Evolutionary conservation across 768 basidiomycete species (phyloP).

Genomic region (Trametes villosa): DNA sequence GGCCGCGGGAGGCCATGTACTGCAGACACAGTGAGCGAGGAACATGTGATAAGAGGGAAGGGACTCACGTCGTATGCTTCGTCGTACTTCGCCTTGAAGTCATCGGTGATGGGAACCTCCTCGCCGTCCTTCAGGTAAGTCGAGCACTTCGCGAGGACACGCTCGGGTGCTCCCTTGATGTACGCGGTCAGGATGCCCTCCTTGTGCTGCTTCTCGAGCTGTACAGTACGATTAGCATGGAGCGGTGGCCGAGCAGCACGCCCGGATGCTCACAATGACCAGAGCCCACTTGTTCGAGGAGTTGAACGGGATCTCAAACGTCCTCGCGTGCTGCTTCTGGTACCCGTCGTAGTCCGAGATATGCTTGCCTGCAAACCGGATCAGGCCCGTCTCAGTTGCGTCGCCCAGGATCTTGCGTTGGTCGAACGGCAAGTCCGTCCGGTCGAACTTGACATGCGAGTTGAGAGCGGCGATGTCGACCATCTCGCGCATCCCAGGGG

Average conservation of each 20-base stretch:
- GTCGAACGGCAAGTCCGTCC: slow-evolving; percentile 62
- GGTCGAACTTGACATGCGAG: slow-evolving; percentile 73
- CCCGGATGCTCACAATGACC: slow-evolving; percentile 53
- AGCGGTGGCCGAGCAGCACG: no score
- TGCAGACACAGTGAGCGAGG: slow-evolving; percentile 28
- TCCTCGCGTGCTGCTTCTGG: slow-evolving; percentile 54
- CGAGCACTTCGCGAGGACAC: slow-evolving; percentile 65
- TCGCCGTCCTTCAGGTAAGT: slow-evolving; percentile 61
- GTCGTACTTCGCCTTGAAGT: slow-evolving; percentile 58
- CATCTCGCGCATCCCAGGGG: slow-evolving; percentile 66
- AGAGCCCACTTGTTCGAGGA: slow-evolving; percentile 77
- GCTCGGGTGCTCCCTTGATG: slow-evolving; percentile 74
- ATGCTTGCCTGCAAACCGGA: slow-evolving; percentile 65
- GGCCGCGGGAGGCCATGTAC: slow-evolving; percentile 81
- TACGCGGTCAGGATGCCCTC: slow-evolving; percentile 55
- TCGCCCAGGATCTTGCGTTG: slow-evolving; percentile 67
- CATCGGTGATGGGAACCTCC: slow-evolving; percentile 53
- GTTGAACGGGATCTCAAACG: slow-evolving; percentile 79
- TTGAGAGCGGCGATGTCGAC: slow-evolving; percentile 68
- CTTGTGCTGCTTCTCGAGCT: slow-evolving; percentile 61
- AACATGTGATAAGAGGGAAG: not conserved
- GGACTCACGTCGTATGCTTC: slow-evolving; percentile 60
- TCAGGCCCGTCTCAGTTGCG: slow-evolving; percentile 76
- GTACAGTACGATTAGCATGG: no score
- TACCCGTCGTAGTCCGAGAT: slow-evolving; percentile 59